Conservation (phyloP, 805 yeast species). For the Suhomyces vadensis region DNA sequence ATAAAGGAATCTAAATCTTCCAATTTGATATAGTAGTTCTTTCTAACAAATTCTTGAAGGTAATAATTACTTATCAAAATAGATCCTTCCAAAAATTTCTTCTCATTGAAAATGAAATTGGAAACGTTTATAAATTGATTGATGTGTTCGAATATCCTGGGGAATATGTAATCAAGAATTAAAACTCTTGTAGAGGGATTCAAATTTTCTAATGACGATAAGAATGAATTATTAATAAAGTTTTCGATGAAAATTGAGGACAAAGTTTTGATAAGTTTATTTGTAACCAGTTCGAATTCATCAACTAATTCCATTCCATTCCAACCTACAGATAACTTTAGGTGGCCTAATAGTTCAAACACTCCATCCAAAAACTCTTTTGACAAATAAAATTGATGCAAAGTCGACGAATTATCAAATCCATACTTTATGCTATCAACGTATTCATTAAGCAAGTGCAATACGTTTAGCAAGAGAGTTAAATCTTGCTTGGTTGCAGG, state of each 20-base stretch:
- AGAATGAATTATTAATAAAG: slow-evolving; percentile 18
- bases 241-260: slow-evolving; percentile 39
- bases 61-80: slow-evolving; percentile 29
- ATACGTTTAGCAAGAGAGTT: slow-evolving; percentile 30
- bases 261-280: slow-evolving; percentile 32
- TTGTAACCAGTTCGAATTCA: slow-evolving; percentile 20
- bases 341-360: slow-evolving; percentile 38
- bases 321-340: slow-evolving; percentile 30
- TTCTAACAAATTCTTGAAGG: slow-evolving; percentile 28
- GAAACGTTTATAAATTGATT: slow-evolving; percentile 34
- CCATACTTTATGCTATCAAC: slow-evolving; percentile 33
- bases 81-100: slow-evolving; percentile 27
- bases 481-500: slow-evolving; percentile 9
- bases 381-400: slow-evolving; percentile 26
- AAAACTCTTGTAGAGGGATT: slow-evolving; percentile 38
- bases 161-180: slow-evolving; percentile 36
- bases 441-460: slow-evolving; percentile 39
- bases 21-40: slow-evolving; percentile 26
- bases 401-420: slow-evolving; percentile 21
- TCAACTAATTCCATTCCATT: slow-evolving; percentile 16
- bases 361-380: slow-evolving; percentile 41
- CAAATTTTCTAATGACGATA: slow-evolving; percentile 25
- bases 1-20: slow-evolving; percentile 27
- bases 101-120: slow-evolving; percentile 37
- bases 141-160: slow-evolving; percentile 36